Base-by-base conservation (phyloP, 2,329 filamentous ascomycete genomes). In the Dactylella cylindrospora region DNA sequence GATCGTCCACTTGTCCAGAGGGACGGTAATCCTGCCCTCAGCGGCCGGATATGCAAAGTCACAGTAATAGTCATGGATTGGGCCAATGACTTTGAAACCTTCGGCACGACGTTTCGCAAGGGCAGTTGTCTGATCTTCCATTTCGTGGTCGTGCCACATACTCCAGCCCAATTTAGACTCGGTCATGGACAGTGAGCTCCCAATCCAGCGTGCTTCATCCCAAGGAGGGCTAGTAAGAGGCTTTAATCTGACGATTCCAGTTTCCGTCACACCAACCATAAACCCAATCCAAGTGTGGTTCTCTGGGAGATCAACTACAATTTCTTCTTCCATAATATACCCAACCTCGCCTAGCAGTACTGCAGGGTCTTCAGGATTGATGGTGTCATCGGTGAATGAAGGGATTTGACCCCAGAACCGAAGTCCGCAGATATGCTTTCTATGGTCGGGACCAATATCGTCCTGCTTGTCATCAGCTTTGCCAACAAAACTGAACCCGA, bases 261-360 rank as follows among this genome's bases (percentile, higher is more conserved):
- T 54, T 19, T 62, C 57, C 9, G 41, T 62, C 10, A 62, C 57
- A 28, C 57, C 57, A 13, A 62, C 57, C 57, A 62, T 62, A n/a
- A 62, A 62, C 3, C 57, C 57, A 33, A 54, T 33, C 57, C 57
- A 62, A 26, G 35, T 54, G 31, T 31, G 40, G 19, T 62, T 44
- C 20, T 62, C 36, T 8, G 57, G 57, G 5, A 62, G 28, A 10
- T 43, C 38, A 13, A 54, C 23, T 7, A 54, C 36, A 17, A 50
- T 13, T 28, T 62, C 57, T 20, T 62, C 49, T 4, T 19, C 36
- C 57, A 62, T 62, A 6, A 62, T 40, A 22, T 62, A 62, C 5
- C 57, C 57, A 40, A 62, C 57, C 38, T 62, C 49, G 12, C 57
- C 57, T 5, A 62, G 41, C 13, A 62, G 4, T 5, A 54, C 41